Conservation (phyloP, 768 basidiomycete genomes). For the Naganishia kalamii region DNA sequence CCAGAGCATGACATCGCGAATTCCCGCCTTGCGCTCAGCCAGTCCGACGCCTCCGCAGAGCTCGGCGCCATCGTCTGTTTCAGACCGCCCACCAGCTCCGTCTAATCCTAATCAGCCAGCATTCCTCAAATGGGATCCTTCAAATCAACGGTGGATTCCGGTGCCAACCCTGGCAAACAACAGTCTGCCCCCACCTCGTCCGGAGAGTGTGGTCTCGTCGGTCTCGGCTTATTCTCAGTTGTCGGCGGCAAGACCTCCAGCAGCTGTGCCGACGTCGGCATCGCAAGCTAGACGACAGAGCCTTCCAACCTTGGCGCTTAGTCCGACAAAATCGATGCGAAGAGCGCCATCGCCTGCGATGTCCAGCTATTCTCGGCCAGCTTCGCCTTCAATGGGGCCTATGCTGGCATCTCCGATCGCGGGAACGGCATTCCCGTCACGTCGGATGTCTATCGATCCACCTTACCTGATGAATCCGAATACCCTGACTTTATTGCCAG, state of each 20-base stretch:
- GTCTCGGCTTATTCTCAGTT: slow-evolving; percentile 23
- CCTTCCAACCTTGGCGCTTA: slow-evolving; percentile 15
- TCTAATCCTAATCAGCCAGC: slow-evolving; percentile 18
- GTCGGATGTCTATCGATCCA: slow-evolving; percentile 26
- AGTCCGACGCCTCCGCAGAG: slow-evolving; percentile 6
- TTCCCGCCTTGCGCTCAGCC: not conserved
- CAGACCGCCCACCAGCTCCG: slow-evolving; percentile 3
- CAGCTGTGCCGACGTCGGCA: not conserved
- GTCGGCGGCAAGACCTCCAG: not conserved
- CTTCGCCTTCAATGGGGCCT: not conserved
- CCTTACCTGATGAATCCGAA: slow-evolving; percentile 27
- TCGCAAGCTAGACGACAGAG: slow-evolving; percentile 17
- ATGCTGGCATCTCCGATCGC: not conserved
- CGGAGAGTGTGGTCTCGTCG: slow-evolving; percentile 20
- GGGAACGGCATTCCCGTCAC: not conserved
- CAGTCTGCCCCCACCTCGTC: not conserved
- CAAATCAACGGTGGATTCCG: slow-evolving; percentile 23
- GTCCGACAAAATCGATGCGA: not conserved
- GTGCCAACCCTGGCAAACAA: not conserved
- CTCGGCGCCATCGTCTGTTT: not conserved
- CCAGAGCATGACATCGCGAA: not conserved
- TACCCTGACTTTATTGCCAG: slow-evolving; percentile 39
- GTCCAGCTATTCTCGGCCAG: slow-evolving; percentile 15
- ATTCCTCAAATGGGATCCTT: slow-evolving; percentile 24
- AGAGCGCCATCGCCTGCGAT: not conserved